Base-by-base conservation (phyloP, 2,329 filamentous ascomycete genomes). In the Blastomyces gilchristii region DNA sequence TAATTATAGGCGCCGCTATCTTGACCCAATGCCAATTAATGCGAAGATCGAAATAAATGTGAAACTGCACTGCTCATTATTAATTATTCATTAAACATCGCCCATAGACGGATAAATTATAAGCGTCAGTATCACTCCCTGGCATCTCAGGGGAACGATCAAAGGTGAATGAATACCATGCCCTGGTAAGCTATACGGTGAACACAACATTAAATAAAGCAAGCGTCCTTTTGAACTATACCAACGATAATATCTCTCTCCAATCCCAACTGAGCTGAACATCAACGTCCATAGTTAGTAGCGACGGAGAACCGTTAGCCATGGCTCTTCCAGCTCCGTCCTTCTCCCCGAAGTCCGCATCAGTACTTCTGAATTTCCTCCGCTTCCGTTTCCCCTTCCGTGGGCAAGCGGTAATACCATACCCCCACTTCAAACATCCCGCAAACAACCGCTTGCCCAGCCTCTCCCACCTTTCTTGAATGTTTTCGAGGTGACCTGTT, bases 381-480 rank as follows among this genome's bases (percentile, higher is more conserved):
- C 25, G 12, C 28, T 60, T 47, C 25, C 41, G 45, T 41, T 12
- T 45, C n/a, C 47, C 18, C 31, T 18, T 14, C 45, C 53, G 47
- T 31, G 31, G 25, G 14, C 25, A 28, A 53, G 59, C 56, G 0
- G 37, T 6, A 12, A 31, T 31, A 8, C 60, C 64, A 28, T 60
- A 56, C 37, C 64, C 63, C 73, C 74, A 75, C 34, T 65, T 67
- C 31, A 77, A 63, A 62, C 69, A 75, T 2, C 72, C 74, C 50
- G 72, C 74, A 57, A 73, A 76, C 43, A 74, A 67, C 37, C 63
- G 61, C 12, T 67, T 63, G 73, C 75, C 76, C 1, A 69, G 70
- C 2, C 67, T 63, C 2, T 64, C 66, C 6, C 72, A 62, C 14
- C 45, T n/a, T 28, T 53, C 49, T 60, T 58, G 49, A 59, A 62